These are phyloP conservation scores for Naganishia vishniacii DNA, from an alignment of 768 basidiomycete genomes.

Conservation along the genomic window DNA sequence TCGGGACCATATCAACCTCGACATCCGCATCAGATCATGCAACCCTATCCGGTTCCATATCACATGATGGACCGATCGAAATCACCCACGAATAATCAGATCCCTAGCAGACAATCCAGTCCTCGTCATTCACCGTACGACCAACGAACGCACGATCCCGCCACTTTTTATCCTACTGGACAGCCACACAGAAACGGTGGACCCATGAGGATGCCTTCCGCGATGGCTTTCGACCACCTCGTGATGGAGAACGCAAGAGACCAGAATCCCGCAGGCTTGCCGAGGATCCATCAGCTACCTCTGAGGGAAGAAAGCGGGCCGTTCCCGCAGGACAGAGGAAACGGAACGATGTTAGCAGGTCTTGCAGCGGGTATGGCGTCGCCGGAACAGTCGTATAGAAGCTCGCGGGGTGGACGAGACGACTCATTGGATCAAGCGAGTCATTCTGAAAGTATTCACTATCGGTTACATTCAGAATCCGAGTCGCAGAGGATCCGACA, in stretches of 20 bases:
- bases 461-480: neutral
- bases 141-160: neutral
- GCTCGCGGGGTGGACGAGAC: neutral
- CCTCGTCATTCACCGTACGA: neutral
- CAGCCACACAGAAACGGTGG: neutral
- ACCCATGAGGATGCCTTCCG: slow-evolving; percentile 1
- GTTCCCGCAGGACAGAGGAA: neutral
- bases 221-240: slow-evolving; percentile 11
- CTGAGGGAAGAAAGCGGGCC: neutral
- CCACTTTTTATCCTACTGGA: neutral
- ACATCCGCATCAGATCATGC: neutral
- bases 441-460: too few relatives aligned
- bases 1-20: too few relatives aligned
- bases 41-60: neutral
- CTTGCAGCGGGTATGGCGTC: slow-evolving; percentile 11
- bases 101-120: neutral
- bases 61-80: neutral
- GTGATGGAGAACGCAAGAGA: neutral
- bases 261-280: neutral
- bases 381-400: slow-evolving; percentile 5
- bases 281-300: neutral
- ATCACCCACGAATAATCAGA: slow-evolving; percentile 1
- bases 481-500: neutral
- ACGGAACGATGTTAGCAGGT: neutral
- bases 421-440: too few relatives aligned